A percentile compares a stretch with the other conserved stretches of the same genome.
These are phyloP conservation scores for Eruca vesicaria DNA, from an alignment of 441 rosid genomes.

Conservation along the genomic window DNA sequence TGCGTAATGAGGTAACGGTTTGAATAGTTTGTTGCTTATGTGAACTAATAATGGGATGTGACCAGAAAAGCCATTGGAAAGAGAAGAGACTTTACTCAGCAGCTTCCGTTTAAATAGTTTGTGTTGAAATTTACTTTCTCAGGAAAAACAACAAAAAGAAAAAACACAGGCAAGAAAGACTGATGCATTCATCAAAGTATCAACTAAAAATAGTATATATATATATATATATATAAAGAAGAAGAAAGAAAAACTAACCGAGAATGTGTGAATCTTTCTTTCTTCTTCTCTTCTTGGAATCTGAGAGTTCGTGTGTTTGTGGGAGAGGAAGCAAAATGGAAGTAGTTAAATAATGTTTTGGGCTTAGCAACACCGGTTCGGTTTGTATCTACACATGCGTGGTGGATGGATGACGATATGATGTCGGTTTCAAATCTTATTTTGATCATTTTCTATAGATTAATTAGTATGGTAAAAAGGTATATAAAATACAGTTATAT, in stretches of 20 bases:
- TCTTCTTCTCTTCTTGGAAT: neutral
- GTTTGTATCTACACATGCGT: slow-evolving; percentile 12
- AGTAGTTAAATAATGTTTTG: neutral
- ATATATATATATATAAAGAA: neutral
- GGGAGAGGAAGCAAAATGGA: neutral
- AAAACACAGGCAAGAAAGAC: neutral
- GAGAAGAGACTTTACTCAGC: neutral
- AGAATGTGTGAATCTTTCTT: neutral
- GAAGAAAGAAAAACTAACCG: slow-evolving; percentile 9
- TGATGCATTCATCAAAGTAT: slow-evolving; percentile 1
- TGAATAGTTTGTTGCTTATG: neutral
- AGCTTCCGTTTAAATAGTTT: neutral
- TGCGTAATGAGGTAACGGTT: neutral
- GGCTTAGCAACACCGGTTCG: slow-evolving; percentile 9
- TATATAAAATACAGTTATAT: neutral
- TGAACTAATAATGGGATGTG: neutral
- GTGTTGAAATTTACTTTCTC: neutral
- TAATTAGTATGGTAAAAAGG: neutral
- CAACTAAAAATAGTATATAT: neutral
- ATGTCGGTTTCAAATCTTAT: neutral
- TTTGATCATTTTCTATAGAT: neutral
- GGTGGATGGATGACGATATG: slow-evolving; percentile 8
- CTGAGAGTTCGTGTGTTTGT: neutral
- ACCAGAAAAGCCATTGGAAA: neutral
- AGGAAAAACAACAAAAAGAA: neutral